Conservation (phyloP, 768 basidiomycete genomes). For the Dictyophora rubrovolvata region DNA sequence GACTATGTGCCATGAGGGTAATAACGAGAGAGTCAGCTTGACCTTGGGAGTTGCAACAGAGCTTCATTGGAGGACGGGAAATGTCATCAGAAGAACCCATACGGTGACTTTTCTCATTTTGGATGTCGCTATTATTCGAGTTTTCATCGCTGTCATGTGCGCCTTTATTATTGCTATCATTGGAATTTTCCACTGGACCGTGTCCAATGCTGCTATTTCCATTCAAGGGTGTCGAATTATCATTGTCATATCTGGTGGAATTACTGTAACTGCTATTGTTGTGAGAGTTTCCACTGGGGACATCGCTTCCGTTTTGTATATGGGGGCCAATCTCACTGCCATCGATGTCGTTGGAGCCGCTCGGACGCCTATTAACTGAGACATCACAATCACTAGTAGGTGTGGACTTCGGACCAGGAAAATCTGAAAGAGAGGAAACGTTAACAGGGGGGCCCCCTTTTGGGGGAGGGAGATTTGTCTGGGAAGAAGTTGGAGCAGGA, state of each 20-base stretch:
- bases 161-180: not conserved
- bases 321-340: not conserved
- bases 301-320: not conserved
- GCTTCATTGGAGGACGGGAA: not conserved
- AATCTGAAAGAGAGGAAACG: not conserved
- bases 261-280: not conserved
- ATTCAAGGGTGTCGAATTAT: too few relatives aligned
- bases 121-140: not conserved
- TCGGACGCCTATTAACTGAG: not conserved
- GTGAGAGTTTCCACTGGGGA: not conserved
- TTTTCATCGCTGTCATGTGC: not conserved
- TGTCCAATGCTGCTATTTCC: too few relatives aligned
- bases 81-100: not conserved
- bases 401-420: not conserved
- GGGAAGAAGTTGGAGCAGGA: not conserved
- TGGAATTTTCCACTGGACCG: too few relatives aligned
- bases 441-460: not conserved
- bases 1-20: not conserved
- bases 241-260: not conserved
- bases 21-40: not conserved
- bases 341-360: not conserved
- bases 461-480: not conserved
- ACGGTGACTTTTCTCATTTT: not conserved
- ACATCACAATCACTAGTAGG: not conserved
- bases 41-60: constrained; percentile 1